These are phyloP conservation scores for Ceratobasidium sp. DNA, from an alignment of 1,284 basidiomycete genomes.

Conservation along the genomic window DNA sequence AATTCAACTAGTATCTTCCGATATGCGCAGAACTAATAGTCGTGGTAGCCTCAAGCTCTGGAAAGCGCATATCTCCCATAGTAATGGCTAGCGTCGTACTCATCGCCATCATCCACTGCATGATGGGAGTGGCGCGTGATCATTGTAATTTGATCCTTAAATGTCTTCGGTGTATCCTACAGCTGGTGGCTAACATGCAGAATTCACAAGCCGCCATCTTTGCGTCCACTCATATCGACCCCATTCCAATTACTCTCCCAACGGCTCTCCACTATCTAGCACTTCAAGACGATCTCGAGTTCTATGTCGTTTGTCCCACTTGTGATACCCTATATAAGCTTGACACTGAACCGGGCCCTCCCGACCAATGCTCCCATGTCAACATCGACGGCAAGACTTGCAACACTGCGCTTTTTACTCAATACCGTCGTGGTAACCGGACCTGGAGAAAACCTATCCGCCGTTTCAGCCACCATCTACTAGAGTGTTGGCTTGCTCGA, in stretches of 20 bases:
- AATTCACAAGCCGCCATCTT: neutral
- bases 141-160: neutral
- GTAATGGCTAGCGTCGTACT: neutral
- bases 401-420: neutral
- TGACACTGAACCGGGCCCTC: neutral
- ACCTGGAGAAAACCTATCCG: conserved; percentile 1
- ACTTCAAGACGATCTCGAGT: neutral
- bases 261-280: neutral
- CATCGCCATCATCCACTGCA: neutral
- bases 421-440: neutral
- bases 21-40: too few relatives aligned
- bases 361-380: neutral
- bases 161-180: neutral
- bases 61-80: neutral
- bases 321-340: neutral
- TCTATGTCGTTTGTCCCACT: neutral
- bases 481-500: conserved; percentile 25
- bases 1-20: too few relatives aligned
- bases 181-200: neutral
- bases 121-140: conserved; percentile 6
- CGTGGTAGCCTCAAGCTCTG: neutral
- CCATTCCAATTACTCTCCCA: neutral
- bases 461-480: conserved; percentile 6
- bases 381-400: neutral
- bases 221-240: neutral